Conservation (phyloP, 768 basidiomycete species). For the Mrakia gelida region DNA sequence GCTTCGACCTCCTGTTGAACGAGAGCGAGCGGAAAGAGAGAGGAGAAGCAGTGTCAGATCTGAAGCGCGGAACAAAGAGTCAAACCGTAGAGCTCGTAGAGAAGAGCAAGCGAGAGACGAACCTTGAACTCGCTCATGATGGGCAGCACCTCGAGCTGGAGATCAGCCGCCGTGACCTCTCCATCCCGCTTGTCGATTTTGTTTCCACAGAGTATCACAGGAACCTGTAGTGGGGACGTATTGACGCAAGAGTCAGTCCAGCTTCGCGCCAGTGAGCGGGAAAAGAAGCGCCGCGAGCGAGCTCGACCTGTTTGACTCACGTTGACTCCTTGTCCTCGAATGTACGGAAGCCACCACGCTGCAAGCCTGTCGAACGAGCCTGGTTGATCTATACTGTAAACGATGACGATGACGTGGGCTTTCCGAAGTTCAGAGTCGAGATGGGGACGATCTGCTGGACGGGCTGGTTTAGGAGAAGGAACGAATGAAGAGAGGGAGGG, state of each 20-base stretch:
- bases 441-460: slow-evolving; percentile 76
- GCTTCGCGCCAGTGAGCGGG: neutral
- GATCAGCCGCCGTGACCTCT: slow-evolving; percentile 83
- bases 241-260: neutral
- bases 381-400: slow-evolving; percentile 94
- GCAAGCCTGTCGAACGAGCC: slow-evolving; percentile 95
- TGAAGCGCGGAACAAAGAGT: neutral
- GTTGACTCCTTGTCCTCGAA: slow-evolving; percentile 92
- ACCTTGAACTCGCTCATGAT: slow-evolving; percentile 99
- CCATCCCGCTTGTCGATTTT: slow-evolving; percentile 95
- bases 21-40: neutral
- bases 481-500: neutral
- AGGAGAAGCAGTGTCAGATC: no score
- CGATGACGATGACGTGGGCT: slow-evolving; percentile 96
- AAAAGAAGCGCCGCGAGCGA: neutral
- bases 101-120: slow-evolving; percentile 19
- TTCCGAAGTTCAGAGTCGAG: slow-evolving; percentile 93
- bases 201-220: slow-evolving; percentile 95
- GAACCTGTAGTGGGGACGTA: slow-evolving; percentile 57
- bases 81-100: neutral
- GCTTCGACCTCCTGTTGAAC: slow-evolving; percentile 88
- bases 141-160: slow-evolving; percentile 91
- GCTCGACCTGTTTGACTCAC: slow-evolving; percentile 49
- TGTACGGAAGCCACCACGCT: slow-evolving; percentile 95
- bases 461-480: slow-evolving; percentile 54